Evolutionary conservation across 1,139 yeast genomes (phyloP).

Genomic region (Candida tetrigidarum): DNA sequence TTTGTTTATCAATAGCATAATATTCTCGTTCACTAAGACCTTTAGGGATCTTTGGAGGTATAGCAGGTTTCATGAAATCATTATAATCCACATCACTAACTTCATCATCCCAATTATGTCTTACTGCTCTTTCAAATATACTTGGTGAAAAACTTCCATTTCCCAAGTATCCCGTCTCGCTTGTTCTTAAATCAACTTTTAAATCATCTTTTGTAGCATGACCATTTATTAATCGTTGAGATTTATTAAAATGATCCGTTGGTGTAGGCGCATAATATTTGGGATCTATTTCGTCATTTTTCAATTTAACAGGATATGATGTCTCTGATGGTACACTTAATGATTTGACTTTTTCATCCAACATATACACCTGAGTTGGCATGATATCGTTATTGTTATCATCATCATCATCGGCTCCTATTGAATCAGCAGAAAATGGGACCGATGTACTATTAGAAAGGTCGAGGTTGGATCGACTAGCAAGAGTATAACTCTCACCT

Average conservation of each 20-base stretch:
- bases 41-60: conserved; percentile 59
- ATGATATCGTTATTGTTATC: conserved; percentile 19
- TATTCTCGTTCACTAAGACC: conserved; percentile 55
- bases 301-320: conserved; percentile 17
- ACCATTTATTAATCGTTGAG: conserved; percentile 27
- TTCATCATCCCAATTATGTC: conserved; percentile 9
- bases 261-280: conserved; percentile 53
- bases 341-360: conserved; percentile 40
- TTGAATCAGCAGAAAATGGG: conserved; percentile 51
- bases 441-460: conserved; percentile 26
- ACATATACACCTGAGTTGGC: conserved; percentile 41
- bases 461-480: conserved; percentile 17
- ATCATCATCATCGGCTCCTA: conserved; percentile 38
- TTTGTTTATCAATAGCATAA: conserved; percentile 46
- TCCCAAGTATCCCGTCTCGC: conserved; percentile 41
- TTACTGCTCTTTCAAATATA: conserved; percentile 33
- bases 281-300: conserved; percentile 47
- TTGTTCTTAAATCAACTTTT: conserved; percentile 28
- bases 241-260: conserved; percentile 36
- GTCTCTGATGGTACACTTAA: conserved; percentile 26
- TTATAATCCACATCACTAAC: conserved; percentile 25
- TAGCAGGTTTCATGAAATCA: conserved; percentile 37
- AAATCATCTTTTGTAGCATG: conserved; percentile 25
- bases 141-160: conserved; percentile 49
- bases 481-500: conserved; percentile 1